A percentile compares a stretch with the other conserved stretches of the same genome.
phyloP scores from a whole-genome alignment of 139 green algal genomes.

The Helicosporidium sp. region DNA sequence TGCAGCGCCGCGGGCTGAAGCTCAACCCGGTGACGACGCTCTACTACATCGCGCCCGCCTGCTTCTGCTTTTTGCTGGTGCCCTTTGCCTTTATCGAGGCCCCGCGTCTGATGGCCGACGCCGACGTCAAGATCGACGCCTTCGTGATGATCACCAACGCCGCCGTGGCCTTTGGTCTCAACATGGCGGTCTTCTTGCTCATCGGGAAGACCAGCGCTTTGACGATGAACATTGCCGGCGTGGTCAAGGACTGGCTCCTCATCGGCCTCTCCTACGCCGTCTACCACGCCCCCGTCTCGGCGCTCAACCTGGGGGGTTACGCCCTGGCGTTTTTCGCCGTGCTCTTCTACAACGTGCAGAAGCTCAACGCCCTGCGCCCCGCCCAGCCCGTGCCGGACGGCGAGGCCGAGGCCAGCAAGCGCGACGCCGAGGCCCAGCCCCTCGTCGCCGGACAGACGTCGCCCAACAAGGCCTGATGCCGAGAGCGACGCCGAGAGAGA shows the following conservation, averaged over 20 bases:
- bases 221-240: constrained; percentile 85
- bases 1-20: constrained; percentile 38
- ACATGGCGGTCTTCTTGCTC: constrained; percentile 68
- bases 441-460: too few species aligned
- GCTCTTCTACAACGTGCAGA: constrained; percentile 17
- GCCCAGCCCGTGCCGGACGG: too few species aligned
- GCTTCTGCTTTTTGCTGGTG: constrained; percentile 19
- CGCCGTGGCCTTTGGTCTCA: constrained; percentile 46
- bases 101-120: constrained; percentile 13
- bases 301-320: constrained; percentile 62
- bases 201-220: constrained; percentile 79
- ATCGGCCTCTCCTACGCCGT: constrained; percentile 68
- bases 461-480: too few species aligned
- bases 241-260: constrained; percentile 95
- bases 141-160: constrained; percentile 74
- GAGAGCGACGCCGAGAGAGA: too few species aligned
- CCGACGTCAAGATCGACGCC: constrained; percentile 35
- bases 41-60: constrained; percentile 34
- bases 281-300: constrained; percentile 64
- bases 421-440: too few species aligned
- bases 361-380: constrained; percentile 6
- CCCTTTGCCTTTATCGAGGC: constrained; percentile 18
- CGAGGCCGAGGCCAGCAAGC: too few species aligned
- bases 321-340: constrained; percentile 29
- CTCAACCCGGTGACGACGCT: constrained; percentile 38